phyloP scores from a whole-genome alignment of 2,329 filamentous ascomycete genomes.

The Anisogramma anomala region DNA sequence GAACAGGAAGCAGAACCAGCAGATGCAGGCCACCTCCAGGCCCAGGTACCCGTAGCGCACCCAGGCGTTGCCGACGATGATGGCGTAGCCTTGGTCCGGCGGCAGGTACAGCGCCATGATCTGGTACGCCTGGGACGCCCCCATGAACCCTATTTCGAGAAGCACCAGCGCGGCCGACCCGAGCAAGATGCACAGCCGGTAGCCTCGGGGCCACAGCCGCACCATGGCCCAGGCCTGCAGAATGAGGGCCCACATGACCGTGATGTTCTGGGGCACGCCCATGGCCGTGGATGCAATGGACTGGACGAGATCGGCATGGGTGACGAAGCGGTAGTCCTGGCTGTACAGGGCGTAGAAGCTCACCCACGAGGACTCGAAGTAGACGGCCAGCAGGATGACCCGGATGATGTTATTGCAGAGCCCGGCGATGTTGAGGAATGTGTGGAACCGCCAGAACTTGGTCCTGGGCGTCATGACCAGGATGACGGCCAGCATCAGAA shows the following conservation, averaged over 20 bases:
- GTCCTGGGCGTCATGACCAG: slow-evolving; percentile 53
- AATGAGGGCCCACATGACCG: slow-evolving; percentile 36
- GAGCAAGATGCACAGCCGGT: slow-evolving; percentile 20
- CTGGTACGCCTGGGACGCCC: slow-evolving; percentile 28
- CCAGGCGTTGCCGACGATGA: slow-evolving; percentile 21
- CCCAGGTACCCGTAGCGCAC: slow-evolving; percentile 26
- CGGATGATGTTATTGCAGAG: slow-evolving; percentile 52
- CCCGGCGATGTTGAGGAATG: slow-evolving; percentile 51
- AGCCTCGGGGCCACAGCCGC: slow-evolving; percentile 31
- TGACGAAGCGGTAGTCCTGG: slow-evolving; percentile 41
- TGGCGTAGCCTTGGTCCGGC: slow-evolving; percentile 1
- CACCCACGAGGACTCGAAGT: slow-evolving; percentile 48
- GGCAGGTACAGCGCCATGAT: slow-evolving; percentile 21
- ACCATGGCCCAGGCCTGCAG: slow-evolving; percentile 44
- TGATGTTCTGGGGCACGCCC: slow-evolving; percentile 32
- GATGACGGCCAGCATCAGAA: slow-evolving; percentile 54
- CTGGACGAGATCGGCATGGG: slow-evolving; percentile 23
- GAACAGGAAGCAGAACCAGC: slow-evolving; percentile 46
- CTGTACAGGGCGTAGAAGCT: slow-evolving; percentile 50
- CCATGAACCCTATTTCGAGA: slow-evolving; percentile 21
- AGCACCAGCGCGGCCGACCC: slow-evolving; percentile 26
- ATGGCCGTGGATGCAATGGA: slow-evolving; percentile 31
- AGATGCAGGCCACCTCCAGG: slow-evolving; percentile 22
- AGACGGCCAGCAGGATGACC: slow-evolving; percentile 43
- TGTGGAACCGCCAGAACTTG: slow-evolving; percentile 54